A percentile compares a stretch with the other conserved stretches of the same genome.
These are phyloP conservation scores for Citrus maxima DNA, from an alignment of 345 rosid species.

Conservation along the genomic window DNA sequence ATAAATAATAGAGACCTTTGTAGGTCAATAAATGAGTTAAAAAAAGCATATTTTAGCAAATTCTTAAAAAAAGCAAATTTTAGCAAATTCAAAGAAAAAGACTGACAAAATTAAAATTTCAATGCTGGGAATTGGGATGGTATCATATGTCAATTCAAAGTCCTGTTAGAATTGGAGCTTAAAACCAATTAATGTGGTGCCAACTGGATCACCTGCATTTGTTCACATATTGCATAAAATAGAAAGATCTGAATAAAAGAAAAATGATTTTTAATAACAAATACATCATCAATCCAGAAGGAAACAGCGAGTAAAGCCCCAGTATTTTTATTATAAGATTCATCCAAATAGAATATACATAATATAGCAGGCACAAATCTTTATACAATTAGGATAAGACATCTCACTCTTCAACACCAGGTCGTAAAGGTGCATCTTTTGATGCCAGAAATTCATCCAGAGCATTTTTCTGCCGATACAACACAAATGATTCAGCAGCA, in stretches of 20 bases:
- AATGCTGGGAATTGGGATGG: not conserved
- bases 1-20: not conserved
- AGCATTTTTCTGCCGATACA: constrained; percentile 69
- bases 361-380: not conserved
- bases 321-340: not conserved
- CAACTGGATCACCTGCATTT: not conserved
- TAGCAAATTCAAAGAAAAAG: not conserved
- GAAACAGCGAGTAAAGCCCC: not conserved
- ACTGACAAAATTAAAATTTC: not conserved
- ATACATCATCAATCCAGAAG: not conserved
- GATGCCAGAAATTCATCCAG: constrained; percentile 63
- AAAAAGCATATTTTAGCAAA: not conserved
- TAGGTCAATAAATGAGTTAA: not conserved
- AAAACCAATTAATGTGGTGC: not conserved
- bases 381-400: constrained; percentile 9
- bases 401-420: constrained; percentile 85
- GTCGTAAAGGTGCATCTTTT: constrained; percentile 65
- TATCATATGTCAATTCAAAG: not conserved
- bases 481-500: constrained; percentile 18
- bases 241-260: not conserved
- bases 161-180: not conserved
- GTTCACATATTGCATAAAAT: not conserved
- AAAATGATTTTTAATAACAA: not conserved
- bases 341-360: not conserved
- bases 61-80: not conserved